Percentiles rank a stretch among this genome's conserved stretches.
phyloP scores from a whole-genome alignment of 768 basidiomycete species.

The Tricholoma sp. region DNA sequence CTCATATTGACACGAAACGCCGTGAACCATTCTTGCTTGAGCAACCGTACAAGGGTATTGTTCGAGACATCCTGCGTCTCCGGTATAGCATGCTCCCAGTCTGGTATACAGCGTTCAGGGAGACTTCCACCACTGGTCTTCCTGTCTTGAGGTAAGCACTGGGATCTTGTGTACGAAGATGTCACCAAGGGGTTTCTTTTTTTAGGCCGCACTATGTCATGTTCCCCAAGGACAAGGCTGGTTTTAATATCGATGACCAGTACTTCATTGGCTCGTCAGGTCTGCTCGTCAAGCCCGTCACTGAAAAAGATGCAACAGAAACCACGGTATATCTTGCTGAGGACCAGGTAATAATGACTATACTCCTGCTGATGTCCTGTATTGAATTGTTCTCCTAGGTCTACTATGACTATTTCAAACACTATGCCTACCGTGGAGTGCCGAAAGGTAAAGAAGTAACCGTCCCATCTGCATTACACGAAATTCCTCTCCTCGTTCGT shows the following conservation, averaged over 20 bases:
- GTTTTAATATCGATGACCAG: slow-evolving; percentile 91
- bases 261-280: slow-evolving; percentile 89
- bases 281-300: slow-evolving; percentile 88
- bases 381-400: slow-evolving; percentile 38
- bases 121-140: slow-evolving; percentile 74
- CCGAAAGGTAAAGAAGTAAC: slow-evolving; percentile 63
- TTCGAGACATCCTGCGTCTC: slow-evolving; percentile 74
- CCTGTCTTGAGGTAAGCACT: slow-evolving; percentile 72
- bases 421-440: slow-evolving; percentile 60
- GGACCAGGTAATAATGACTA: slow-evolving; percentile 49
- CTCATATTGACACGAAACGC: slow-evolving; percentile 96
- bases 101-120: slow-evolving; percentile 98
- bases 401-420: slow-evolving; percentile 91
- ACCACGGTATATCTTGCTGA: slow-evolving; percentile 82
- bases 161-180: background rate
- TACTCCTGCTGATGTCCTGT: slow-evolving; percentile 3
- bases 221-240: slow-evolving; percentile 84
- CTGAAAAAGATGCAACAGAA: slow-evolving; percentile 62
- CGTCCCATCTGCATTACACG: slow-evolving; percentile 73
- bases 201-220: slow-evolving; percentile 89
- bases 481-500: slow-evolving; percentile 81
- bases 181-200: background rate
- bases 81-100: slow-evolving; percentile 85
- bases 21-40: slow-evolving; percentile 93
- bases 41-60: slow-evolving; percentile 81